Evolutionary conservation across 2,329 filamentous ascomycete species (phyloP).

Genomic region (Talaromyces sp.): DNA sequence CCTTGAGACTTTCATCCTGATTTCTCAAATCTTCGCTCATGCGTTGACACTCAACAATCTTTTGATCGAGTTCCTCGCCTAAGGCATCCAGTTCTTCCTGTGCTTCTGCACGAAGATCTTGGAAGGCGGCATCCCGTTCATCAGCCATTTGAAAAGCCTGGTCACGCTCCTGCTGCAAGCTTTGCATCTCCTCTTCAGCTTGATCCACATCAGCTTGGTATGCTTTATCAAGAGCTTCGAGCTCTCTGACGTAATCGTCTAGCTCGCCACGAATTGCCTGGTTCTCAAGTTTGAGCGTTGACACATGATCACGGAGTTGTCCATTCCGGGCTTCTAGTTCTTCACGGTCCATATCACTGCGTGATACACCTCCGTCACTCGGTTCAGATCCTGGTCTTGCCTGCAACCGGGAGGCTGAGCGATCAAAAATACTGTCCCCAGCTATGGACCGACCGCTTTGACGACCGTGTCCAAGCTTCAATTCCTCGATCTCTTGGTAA

Average conservation of each 20-base stretch:
- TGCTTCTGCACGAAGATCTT: slow-evolving; percentile 59
- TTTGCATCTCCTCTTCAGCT: slow-evolving; percentile 76
- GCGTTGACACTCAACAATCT: slow-evolving; percentile 69
- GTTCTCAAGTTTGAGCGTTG: slow-evolving; percentile 82
- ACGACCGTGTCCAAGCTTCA: slow-evolving; percentile 84
- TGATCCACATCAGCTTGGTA: slow-evolving; percentile 81
- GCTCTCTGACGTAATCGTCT: slow-evolving; percentile 76
- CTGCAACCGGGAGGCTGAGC: slow-evolving; percentile 85
- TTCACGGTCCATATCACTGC: slow-evolving; percentile 77
- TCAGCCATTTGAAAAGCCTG: slow-evolving; percentile 77
- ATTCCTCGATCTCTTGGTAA: slow-evolving; percentile 94
- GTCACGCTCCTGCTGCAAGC: slow-evolving; percentile 80
- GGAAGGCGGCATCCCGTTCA: slow-evolving; percentile 57
- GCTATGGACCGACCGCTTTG: slow-evolving; percentile 62
- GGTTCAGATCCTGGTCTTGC: slow-evolving; percentile 73
- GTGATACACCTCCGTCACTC: slow-evolving; percentile 68
- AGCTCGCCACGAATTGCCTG: slow-evolving; percentile 85
- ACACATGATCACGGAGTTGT: slow-evolving; percentile 81
- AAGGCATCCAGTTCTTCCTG: slow-evolving; percentile 61
- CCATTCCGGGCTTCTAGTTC: slow-evolving; percentile 83
- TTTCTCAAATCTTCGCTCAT: slow-evolving; percentile 73
- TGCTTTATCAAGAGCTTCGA: slow-evolving; percentile 71
- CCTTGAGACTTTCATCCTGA: slow-evolving; percentile 82
- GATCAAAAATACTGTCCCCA: slow-evolving; percentile 87
- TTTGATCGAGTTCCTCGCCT: slow-evolving; percentile 69